Percentiles rank a stretch among this genome's conserved stretches.
Evolutionary conservation across 768 basidiomycete species (phyloP).

Genomic region (Mycena galericulata): DNA sequence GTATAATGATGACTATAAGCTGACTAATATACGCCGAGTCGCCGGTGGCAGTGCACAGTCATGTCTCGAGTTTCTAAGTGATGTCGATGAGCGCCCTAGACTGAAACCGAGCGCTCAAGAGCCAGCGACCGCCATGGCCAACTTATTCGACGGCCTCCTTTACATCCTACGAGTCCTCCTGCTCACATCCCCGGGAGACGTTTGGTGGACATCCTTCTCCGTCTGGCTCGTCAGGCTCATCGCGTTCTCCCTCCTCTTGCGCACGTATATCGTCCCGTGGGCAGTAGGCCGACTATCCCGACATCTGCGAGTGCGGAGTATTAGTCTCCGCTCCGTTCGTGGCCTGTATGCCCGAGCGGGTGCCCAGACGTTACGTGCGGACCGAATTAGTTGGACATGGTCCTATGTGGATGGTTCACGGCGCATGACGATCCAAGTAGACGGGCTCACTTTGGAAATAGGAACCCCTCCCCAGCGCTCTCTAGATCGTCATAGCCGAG

Average conservation of each 20-base stretch:
- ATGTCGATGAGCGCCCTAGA: not conserved
- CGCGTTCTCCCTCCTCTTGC: conserved; percentile 67
- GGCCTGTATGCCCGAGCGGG: conserved; percentile 77
- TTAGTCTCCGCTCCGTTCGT: conserved; percentile 82
- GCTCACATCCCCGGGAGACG: conserved; percentile 29
- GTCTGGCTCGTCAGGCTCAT: conserved; percentile 65
- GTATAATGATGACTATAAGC: too few relatives aligned
- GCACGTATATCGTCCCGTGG: conserved; percentile 77
- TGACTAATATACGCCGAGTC: too few relatives aligned
- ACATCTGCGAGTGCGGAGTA: conserved; percentile 75
- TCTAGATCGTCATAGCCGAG: conserved; percentile 4
- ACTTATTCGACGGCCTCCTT: conserved; percentile 8
- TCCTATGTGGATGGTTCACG: conserved; percentile 61
- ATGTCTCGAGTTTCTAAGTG: too few relatives aligned
- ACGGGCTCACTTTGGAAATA: conserved; percentile 70
- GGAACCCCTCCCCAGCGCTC: conserved; percentile 29
- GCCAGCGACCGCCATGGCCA: conserved; percentile 20
- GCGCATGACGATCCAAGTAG: conserved; percentile 71
- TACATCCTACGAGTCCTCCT: conserved; percentile 25
- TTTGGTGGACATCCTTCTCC: conserved; percentile 56
- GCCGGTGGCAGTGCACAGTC: too few relatives aligned
- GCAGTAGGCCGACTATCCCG: conserved; percentile 70
- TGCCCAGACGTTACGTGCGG: conserved; percentile 66
- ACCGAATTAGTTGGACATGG: conserved; percentile 76
- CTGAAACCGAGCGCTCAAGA: not conserved